phyloP scores from a whole-genome alignment of 2,329 filamentous ascomycete genomes.

The Pseudocercospora macadamiae region DNA sequence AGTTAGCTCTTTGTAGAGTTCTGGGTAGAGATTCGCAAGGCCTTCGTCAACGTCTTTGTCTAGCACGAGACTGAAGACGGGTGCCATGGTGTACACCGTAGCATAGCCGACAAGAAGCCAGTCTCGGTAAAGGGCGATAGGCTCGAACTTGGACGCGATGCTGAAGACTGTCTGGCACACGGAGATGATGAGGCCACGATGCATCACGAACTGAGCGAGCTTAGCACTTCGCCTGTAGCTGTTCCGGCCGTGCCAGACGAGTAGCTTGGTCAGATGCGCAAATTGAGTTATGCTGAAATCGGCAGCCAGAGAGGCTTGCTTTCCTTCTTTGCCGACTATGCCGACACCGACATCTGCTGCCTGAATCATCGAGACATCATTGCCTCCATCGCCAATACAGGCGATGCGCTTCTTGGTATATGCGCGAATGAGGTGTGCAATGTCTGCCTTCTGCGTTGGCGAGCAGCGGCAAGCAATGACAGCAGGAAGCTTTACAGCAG shows the following conservation, averaged over 20 bases:
- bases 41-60: conserved; percentile 95
- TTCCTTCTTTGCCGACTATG: conserved; percentile 96
- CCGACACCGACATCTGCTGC: conserved; percentile 96
- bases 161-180: conserved; percentile 98
- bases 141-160: conserved; percentile 89
- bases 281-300: conserved; percentile 98
- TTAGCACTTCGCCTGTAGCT: conserved; percentile 96
- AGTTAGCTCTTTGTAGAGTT: conserved; percentile 97
- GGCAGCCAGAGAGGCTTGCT: conserved; percentile 90
- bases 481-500: conserved; percentile 83
- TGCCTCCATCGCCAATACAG: conserved; percentile 96
- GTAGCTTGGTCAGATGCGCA: conserved; percentile 87
- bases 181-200: conserved; percentile 90
- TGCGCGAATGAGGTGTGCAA: conserved; percentile 85
- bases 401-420: conserved; percentile 94
- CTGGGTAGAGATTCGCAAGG: conserved; percentile 91
- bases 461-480: conserved; percentile 97
- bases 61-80: conserved; percentile 89
- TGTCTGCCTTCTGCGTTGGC: conserved; percentile 93
- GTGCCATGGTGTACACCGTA: conserved; percentile 90
- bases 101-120: conserved; percentile 97
- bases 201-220: conserved; percentile 96
- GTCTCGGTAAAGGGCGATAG: conserved; percentile 91
- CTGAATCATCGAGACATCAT: conserved; percentile 99
- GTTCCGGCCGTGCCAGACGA: conserved; percentile 99